Evolutionary conservation across 164 flowering plant species (phyloP).

Genomic region (Nelumbo lutea): DNA sequence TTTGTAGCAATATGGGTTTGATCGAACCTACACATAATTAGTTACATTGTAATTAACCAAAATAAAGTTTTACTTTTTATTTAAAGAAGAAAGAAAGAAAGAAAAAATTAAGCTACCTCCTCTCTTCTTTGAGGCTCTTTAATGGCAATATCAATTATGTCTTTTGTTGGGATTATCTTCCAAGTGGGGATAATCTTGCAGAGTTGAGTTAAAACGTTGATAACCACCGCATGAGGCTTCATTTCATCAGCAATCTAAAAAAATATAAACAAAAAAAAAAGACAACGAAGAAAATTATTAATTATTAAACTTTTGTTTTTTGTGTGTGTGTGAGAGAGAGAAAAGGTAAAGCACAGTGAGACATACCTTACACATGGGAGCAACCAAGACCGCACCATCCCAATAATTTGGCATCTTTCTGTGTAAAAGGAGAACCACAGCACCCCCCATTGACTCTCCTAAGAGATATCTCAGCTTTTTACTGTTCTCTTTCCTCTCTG

Average conservation of each 20-base stretch:
- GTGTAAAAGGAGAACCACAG: conserved; percentile 60
- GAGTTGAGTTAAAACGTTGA: conserved; percentile 40
- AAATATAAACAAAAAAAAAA: not conserved
- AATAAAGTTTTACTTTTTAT: too few species aligned
- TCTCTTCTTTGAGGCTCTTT: conserved; percentile 51
- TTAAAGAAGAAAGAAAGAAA: not conserved
- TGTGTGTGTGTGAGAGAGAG: not conserved
- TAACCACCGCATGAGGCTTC: conserved; percentile 49
- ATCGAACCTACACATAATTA: conserved; percentile 39
- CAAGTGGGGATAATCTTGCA: conserved; percentile 64
- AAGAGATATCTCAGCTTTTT: conserved; percentile 51
- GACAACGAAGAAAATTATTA: not conserved
- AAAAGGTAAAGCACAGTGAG: not conserved
- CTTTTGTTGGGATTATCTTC: conserved; percentile 70
- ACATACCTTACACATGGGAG: conserved; percentile 95
- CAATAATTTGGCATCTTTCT: conserved; percentile 60
- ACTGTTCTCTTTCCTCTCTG: conserved; percentile 60
- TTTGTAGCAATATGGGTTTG: conserved; percentile 72
- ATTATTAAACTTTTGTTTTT: not conserved
- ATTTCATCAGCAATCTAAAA: conserved; percentile 78
- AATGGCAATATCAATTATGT: conserved; percentile 63
- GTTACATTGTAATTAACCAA: not conserved
- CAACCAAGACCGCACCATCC: conserved; percentile 84
- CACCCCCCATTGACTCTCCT: conserved; percentile 99
- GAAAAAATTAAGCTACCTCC: conserved; percentile 35